Evolutionary conservation across 768 basidiomycete genomes (phyloP), one percentile per base, ranked within the genome.

Genomic region (Amanita rimosa): DNA sequence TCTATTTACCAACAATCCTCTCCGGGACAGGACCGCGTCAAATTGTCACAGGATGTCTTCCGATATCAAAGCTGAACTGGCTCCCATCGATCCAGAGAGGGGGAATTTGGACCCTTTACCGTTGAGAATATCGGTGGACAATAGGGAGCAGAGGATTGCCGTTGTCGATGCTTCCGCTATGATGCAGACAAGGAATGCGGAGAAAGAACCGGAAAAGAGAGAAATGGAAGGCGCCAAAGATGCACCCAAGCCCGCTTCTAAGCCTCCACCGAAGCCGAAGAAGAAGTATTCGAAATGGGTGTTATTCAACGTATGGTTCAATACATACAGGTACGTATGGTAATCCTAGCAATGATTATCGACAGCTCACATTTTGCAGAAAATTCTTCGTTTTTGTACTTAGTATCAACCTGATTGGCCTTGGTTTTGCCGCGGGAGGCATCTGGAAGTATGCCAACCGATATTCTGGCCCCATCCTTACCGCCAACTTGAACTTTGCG

Each of bases 401-500:
- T 53, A 64, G 66, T 1, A 57, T 85, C 21, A 87, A 86, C 60
- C 72, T 80, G 64, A 72, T 78, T 26, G 81, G 73, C 19, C 62
- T 87, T 36, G 72, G 68, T 19, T 64, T 85, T 11, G 81, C 85
- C 1, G 76, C 72, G 8, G 72, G 76, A 22, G 83, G 81, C 5
- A 75, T 76, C 50, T 87, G 78, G 67, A 73, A 75, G 4, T 87
- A 86, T 54, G 80, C 76, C 1, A 60, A 66, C 3, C 67, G 67
- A 52, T 81, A 77, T 57, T 71, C 75, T 9, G 80, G 83, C 54
- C 81, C 83, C 34, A 70, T 86, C 57, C 81, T 79, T 7, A 69
- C 83, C 5, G 85, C 79, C 0, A 88, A 88, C 54, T 64, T 88
- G 57, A 81, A 81, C 60, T 70, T 83, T 43, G 74, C 83, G 4